Percentiles rank a stretch among this genome's conserved stretches.
Evolutionary conservation across 208 protist species (phyloP).

Genomic region (Porcisia deanei): DNA sequence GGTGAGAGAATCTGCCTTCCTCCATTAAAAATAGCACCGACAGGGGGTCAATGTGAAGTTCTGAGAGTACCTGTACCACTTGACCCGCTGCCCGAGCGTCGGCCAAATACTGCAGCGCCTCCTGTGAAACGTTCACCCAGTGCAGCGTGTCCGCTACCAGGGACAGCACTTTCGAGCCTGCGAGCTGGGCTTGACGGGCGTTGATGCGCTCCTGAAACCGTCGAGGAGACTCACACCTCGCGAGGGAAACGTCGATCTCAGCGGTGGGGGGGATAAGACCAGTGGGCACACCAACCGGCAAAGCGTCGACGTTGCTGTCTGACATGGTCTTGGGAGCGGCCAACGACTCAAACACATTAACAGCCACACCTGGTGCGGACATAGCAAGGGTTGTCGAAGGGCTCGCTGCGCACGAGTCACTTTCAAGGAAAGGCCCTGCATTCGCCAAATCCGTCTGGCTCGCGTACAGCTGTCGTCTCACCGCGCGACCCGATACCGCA

Average conservation of each 20-base stretch:
- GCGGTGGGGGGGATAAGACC: not conserved
- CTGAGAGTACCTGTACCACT: conserved; percentile 29
- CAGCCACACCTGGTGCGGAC: not conserved
- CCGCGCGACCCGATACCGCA: not conserved
- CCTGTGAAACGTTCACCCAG: conserved; percentile 32
- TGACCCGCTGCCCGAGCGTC: conserved; percentile 11
- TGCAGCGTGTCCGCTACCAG: conserved; percentile 30
- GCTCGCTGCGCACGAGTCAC: not conserved
- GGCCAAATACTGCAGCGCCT: conserved; percentile 16
- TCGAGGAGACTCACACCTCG: not conserved
- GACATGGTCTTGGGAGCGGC: not conserved
- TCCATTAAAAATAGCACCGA: conserved; percentile 25
- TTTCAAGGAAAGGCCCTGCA: not conserved
- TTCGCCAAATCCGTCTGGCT: not conserved
- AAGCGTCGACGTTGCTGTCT: not conserved
- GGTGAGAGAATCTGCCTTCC: conserved; percentile 23
- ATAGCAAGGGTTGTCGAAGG: not conserved
- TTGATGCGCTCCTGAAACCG: not conserved
- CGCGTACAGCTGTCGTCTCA: not conserved
- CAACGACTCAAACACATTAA: not conserved
- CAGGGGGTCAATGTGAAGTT: conserved; percentile 23
- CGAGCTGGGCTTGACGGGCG: not conserved
- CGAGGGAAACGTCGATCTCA: not conserved
- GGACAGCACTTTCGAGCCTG: not conserved
- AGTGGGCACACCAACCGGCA: not conserved